Base-by-base conservation (phyloP, 208 protist genomes). In the Crithidia fasciculata region DNA sequence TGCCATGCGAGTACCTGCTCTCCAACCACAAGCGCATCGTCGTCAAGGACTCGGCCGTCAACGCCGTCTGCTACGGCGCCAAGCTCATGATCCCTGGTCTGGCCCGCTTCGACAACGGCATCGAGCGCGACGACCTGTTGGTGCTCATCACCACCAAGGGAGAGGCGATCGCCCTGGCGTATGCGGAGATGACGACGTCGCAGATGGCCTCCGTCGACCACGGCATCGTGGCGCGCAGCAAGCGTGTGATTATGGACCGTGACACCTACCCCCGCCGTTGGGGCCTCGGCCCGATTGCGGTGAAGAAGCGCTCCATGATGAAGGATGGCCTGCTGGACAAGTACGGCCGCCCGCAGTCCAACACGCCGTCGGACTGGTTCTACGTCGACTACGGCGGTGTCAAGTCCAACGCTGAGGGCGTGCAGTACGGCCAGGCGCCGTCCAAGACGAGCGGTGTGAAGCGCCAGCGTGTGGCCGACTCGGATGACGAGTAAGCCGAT, bases 221-320 rank as follows among this genome's bases (percentile, higher is more conserved):
- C 83, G 99, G 99, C 61, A 96, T 99, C 69, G 97, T 98, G 40
- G 96, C 96, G 52, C 98, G 98, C 72, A 99, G 98, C 83, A 99
- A 99, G 92, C 94, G 99, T 73, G 99, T 99, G 36, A 99, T 99
- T 66, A 99, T 99, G 99, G 99, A 99, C 71, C 91, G 99, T 59
- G 98, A 99, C 81, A 99, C 98, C 4, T 99, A 99, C 88, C 99
- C 98, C 19, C 90, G 96, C 45, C 84, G 94, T 47, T 99, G 99
- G 99, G 99, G 99, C 72, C 83, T 99, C 2, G 98, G 98, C 47
- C 96, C 94, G 15, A 74, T 97, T 62, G 98, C 98, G 10, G 77
- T 94, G 50, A 87, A 97, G 80, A 99, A 99, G 95, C 99, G 99
- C 82, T 83, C 86, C 41, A 87, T 99, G 84, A 99, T 99, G 78